Evolutionary conservation across 495 filamentous ascomycete genomes (phyloP).

Genomic region (Barbatosphaeria neglecta): DNA sequence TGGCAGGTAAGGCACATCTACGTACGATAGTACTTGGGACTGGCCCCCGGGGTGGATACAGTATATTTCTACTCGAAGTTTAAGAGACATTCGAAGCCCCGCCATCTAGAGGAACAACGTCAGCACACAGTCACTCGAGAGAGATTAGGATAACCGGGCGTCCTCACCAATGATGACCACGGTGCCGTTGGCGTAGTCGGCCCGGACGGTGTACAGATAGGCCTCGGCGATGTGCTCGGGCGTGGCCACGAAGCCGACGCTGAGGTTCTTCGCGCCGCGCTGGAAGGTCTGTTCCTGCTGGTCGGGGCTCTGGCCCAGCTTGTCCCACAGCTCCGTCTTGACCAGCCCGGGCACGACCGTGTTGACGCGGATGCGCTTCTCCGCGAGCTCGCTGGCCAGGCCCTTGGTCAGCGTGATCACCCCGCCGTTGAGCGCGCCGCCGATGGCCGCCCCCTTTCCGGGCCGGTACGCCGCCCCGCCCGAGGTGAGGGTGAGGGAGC

Average conservation of each 20-base stretch:
- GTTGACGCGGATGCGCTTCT: slow-evolving; percentile 41
- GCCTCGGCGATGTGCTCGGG: slow-evolving; percentile 45
- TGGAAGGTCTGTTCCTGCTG: slow-evolving; percentile 21
- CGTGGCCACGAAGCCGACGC: slow-evolving; percentile 33
- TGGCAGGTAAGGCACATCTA: too few species aligned
- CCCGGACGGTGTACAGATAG: slow-evolving; percentile 46
- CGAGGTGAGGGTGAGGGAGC: slow-evolving; percentile 42
- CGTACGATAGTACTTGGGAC: too few species aligned
- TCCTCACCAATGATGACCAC: slow-evolving; percentile 25
- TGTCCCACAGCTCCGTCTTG: slow-evolving; percentile 36
- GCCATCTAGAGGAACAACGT: background rate
- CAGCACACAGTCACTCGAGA: background rate
- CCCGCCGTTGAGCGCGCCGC: slow-evolving; percentile 24
- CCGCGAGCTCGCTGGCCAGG: slow-evolving; percentile 39
- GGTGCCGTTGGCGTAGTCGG: slow-evolving; percentile 39
- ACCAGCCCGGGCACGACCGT: slow-evolving; percentile 40
- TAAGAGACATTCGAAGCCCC: too few species aligned
- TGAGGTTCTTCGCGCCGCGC: slow-evolving; percentile 11
- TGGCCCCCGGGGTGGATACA: too few species aligned
- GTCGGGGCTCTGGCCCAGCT: slow-evolving; percentile 18
- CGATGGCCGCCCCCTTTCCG: slow-evolving; percentile 20
- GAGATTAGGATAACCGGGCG: background rate
- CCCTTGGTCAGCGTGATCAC: slow-evolving; percentile 27
- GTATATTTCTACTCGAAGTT: too few species aligned
- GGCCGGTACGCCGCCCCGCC: slow-evolving; percentile 32